Percentiles rank a stretch among this genome's conserved stretches.
These are phyloP conservation scores for Pythium apleroticum DNA, from an alignment of 352 stramenopile genomes.

Conservation along the genomic window DNA sequence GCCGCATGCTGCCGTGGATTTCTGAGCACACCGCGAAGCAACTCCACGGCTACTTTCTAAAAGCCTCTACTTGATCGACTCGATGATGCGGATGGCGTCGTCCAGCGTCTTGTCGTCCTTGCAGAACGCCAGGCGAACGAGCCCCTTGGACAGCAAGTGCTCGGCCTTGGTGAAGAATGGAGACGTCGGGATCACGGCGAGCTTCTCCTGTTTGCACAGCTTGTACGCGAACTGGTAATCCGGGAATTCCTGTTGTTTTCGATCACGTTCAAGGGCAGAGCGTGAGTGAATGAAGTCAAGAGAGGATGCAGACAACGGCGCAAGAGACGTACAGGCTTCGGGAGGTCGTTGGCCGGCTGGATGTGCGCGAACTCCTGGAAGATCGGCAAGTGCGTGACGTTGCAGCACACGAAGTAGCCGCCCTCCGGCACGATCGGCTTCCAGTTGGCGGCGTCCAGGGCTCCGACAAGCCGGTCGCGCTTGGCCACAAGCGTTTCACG, in stretches of 20 bases:
- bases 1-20: constrained; percentile 82
- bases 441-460: constrained; percentile 81
- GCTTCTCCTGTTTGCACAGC: constrained; percentile 88
- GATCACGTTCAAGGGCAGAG: neutral
- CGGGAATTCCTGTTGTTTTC: constrained; percentile 57
- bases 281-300: neutral
- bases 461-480: constrained; percentile 80
- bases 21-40: constrained; percentile 50
- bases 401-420: constrained; percentile 95
- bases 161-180: constrained; percentile 91
- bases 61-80: constrained; percentile 22
- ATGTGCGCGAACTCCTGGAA: constrained; percentile 74
- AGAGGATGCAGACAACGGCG: neutral
- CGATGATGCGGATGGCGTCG: constrained; percentile 80
- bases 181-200: constrained; percentile 93
- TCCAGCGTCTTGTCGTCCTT: constrained; percentile 95
- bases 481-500: constrained; percentile 67
- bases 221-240: constrained; percentile 90
- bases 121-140: constrained; percentile 95
- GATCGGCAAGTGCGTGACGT: constrained; percentile 65
- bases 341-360: constrained; percentile 45
- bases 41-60: constrained; percentile 45
- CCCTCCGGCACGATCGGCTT: constrained; percentile 91
- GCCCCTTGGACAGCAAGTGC: constrained; percentile 67
- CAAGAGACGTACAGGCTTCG: constrained; percentile 47